phyloP scores from a whole-genome alignment of 768 basidiomycete genomes.

The Suillus fuscotomentosus region DNA sequence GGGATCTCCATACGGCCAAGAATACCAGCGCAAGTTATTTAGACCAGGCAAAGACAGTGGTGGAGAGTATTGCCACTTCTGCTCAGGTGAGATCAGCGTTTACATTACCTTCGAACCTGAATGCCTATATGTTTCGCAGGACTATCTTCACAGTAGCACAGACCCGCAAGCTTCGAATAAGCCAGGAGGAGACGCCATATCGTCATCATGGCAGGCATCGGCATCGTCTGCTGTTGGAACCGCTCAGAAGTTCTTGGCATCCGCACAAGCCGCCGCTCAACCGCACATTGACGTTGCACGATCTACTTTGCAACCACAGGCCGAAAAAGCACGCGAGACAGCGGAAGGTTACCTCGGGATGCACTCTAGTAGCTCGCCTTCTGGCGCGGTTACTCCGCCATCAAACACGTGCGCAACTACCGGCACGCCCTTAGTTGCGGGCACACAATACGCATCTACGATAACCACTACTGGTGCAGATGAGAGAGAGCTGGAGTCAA shows the following conservation, averaged over 20 bases:
- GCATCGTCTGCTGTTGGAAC: slow-evolving; percentile 29
- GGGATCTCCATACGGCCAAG: slow-evolving; percentile 46
- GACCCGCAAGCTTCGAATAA: slow-evolving; percentile 23
- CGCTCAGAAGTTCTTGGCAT: slow-evolving; percentile 29
- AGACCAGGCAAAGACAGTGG: slow-evolving; percentile 52
- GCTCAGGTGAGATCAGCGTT: slow-evolving; percentile 38
- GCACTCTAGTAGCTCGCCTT: slow-evolving; percentile 4
- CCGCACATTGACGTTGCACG: slow-evolving; percentile 27
- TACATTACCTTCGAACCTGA: not conserved
- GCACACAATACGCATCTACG: slow-evolving; percentile 25
- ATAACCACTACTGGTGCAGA: not conserved
- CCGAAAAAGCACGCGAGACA: slow-evolving; percentile 23
- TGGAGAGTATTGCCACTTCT: slow-evolving; percentile 40
- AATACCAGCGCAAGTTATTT: slow-evolving; percentile 47
- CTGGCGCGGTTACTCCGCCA: slow-evolving; percentile 11
- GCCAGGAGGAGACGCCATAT: slow-evolving; percentile 26
- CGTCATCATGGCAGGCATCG: slow-evolving; percentile 27
- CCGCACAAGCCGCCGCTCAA: slow-evolving; percentile 18
- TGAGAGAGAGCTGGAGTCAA: slow-evolving; percentile 5
- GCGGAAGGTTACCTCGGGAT: slow-evolving; percentile 19
- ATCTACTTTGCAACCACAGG: slow-evolving; percentile 29
- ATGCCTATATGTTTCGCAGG: not conserved
- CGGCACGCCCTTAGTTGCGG: slow-evolving; percentile 38
- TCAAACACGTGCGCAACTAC: slow-evolving; percentile 24
- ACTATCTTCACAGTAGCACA: slow-evolving; percentile 1